Evolutionary conservation across 805 yeast species (phyloP), one percentile per base, ranked within the genome.

Genomic region (Metschnikowia noctiluminum): DNA sequence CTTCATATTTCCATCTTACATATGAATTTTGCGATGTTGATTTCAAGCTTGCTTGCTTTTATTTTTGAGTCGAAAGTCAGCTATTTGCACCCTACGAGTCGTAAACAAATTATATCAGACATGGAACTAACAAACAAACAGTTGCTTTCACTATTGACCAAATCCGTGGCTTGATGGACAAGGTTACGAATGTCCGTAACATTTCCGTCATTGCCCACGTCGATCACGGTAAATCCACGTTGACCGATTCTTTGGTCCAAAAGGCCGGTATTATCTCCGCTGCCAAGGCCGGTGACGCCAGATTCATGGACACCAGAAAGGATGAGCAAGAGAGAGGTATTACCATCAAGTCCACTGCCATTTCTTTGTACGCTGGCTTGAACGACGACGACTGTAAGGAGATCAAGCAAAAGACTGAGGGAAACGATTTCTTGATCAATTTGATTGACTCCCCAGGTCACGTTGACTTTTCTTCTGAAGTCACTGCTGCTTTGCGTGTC

Each of bases 281-380:
- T 69, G 97, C 97, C 70, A 89, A 89, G 82, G 99, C 99, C 59
- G 99, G 99, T 86, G 98, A 94, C 73, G 99, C 98, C 68, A 91
- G 99, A 81, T 94, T 92, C 86, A 94, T 88, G 69, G 99, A 92
- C 80, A 92, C 99, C 84, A 90, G 99, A 87, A 90, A 91, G 83
- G 98, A 94, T 78, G 98, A 94, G 81, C 98, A 92, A 82, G 97
- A 91, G 80, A 88, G 99, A 85, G 99, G 99, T 91, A 94, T 92
- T 70, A 92, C 99, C 62, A 92, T 92, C 76, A 92, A 92, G 85
- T 92, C 98, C 56, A 92, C 99, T 59, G 99, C 99, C 65, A 92
- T 94, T 69, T 92, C 98, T 62, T 84, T 92, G 73, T 92, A 77
- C 82, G 83, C 97, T 65, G 85, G 87, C 74, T 82, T 90, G 86